Percentiles rank a stretch among this genome's conserved stretches.
Evolutionary conservation across 2,329 filamentous ascomycete species (phyloP).

Genomic region (Onygena corvina): DNA sequence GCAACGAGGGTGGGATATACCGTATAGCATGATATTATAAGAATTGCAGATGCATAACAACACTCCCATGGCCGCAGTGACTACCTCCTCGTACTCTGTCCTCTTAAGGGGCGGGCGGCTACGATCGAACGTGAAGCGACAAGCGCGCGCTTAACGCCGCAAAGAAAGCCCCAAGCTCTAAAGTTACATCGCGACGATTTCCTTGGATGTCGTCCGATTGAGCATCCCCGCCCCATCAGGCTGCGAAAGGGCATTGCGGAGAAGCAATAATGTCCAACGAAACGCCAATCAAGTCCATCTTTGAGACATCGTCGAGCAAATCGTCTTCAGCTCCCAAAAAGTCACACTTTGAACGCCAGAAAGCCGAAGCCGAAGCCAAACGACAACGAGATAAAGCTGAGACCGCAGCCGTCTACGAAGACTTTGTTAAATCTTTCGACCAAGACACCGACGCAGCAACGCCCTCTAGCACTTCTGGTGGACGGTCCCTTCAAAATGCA

Average conservation of each 20-base stretch:
- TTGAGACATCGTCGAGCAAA: background rate
- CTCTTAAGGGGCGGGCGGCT: too few species aligned
- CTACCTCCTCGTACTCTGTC: too few species aligned
- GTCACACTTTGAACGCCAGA: conserved; percentile 77
- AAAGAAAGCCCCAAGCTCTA: background rate
- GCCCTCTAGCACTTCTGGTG: conserved; percentile 13
- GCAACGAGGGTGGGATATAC: conserved; percentile 1
- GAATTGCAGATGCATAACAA: background rate
- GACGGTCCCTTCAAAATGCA: conserved; percentile 16
- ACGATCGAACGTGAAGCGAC: too few species aligned
- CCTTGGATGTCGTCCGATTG: background rate
- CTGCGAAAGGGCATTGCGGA: background rate
- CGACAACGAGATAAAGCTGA: conserved; percentile 72
- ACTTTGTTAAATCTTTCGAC: conserved; percentile 64
- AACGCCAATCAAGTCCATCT: background rate
- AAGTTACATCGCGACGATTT: background rate
- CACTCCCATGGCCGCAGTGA: too few species aligned
- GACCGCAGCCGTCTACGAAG: conserved; percentile 73
- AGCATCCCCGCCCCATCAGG: conserved; percentile 1
- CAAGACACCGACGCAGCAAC: conserved; percentile 28
- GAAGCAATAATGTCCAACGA: background rate
- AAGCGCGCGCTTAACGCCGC: background rate
- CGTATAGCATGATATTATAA: background rate
- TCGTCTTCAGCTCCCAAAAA: conserved; percentile 47
- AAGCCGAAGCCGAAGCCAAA: conserved; percentile 81